Percentiles rank a stretch among this genome's conserved stretches.
phyloP scores from a whole-genome alignment of 2,329 filamentous ascomycete genomes.

The Chaetomiaceae sp. region DNA sequence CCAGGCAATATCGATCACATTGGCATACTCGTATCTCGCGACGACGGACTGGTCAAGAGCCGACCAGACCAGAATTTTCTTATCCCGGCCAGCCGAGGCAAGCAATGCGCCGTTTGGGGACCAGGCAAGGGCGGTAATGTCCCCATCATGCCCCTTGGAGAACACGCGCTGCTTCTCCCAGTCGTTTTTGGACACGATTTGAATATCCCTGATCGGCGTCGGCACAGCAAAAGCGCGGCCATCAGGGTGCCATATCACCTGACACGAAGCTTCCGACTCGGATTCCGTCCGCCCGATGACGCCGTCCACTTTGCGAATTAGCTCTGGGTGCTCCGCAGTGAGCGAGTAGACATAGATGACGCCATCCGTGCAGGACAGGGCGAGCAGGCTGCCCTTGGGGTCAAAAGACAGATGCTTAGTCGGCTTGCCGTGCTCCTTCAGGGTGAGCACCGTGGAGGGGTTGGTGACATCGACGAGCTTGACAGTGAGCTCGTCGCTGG shows the following conservation, averaged over 20 bases:
- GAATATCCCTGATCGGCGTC: constrained; percentile 74
- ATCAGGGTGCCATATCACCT: constrained; percentile 86
- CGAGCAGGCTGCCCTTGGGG: constrained; percentile 64
- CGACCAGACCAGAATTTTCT: constrained; percentile 78
- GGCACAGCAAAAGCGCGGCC: constrained; percentile 83
- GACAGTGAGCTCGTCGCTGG: constrained; percentile 91
- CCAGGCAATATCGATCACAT: constrained; percentile 83
- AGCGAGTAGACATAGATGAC: constrained; percentile 86
- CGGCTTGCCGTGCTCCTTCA: constrained; percentile 79
- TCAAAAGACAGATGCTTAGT: constrained; percentile 91
- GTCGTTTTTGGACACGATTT: constrained; percentile 80
- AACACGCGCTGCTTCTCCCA: constrained; percentile 85
- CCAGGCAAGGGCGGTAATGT: constrained; percentile 85
- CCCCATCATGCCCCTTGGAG: constrained; percentile 68
- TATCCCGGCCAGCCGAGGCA: constrained; percentile 61
- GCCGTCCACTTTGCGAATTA: constrained; percentile 79
- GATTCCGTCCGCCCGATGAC: constrained; percentile 73
- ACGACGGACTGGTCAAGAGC: constrained; percentile 78
- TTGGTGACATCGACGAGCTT: constrained; percentile 82
- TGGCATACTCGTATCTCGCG: constrained; percentile 70
- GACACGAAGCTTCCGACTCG: constrained; percentile 68
- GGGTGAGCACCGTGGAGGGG: constrained; percentile 65
- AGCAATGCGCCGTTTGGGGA: constrained; percentile 90
- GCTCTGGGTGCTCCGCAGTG: constrained; percentile 67
- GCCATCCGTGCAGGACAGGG: constrained; percentile 83